These are phyloP conservation scores for Vanderwaltozyma verrucispora DNA, from an alignment of 805 yeast genomes.

Conservation along the genomic window DNA sequence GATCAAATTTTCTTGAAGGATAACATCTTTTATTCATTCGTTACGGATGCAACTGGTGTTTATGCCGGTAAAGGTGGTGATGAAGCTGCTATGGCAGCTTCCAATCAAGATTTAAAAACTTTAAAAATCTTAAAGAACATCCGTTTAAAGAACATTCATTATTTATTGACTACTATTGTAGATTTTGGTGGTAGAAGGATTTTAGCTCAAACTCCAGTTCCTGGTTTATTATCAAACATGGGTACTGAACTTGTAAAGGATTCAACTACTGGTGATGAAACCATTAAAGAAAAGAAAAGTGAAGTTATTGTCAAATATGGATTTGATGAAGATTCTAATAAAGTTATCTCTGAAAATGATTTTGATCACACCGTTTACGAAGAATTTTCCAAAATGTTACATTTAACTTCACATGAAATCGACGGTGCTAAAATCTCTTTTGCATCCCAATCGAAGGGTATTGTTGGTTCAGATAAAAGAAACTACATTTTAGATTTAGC, in stretches of 20 bases:
- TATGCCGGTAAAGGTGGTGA: slow-evolving; percentile 65
- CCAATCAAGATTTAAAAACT: slow-evolving; percentile 68
- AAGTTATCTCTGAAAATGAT: slow-evolving; percentile 39
- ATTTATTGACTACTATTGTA: slow-evolving; percentile 72
- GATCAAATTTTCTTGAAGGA: slow-evolving; percentile 65
- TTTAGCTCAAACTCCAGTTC: slow-evolving; percentile 91
- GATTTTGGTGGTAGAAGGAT: slow-evolving; percentile 86
- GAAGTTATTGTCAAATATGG: slow-evolving; percentile 63
- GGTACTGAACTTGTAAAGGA: slow-evolving; percentile 32
- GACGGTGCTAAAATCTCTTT: slow-evolving; percentile 42
- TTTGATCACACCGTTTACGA: slow-evolving; percentile 48
- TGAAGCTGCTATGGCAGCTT: slow-evolving; percentile 75
- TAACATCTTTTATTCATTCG: slow-evolving; percentile 80
- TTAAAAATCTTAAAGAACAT: slow-evolving; percentile 57
- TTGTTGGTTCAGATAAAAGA: slow-evolving; percentile 76
- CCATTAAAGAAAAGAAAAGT: slow-evolving; percentile 27
- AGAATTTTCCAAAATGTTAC: slow-evolving; percentile 60
- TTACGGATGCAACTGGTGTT: slow-evolving; percentile 48
- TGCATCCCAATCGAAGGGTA: slow-evolving; percentile 76
- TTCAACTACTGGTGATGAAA: slow-evolving; percentile 33
- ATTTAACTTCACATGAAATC: slow-evolving; percentile 59
- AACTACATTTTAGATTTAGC: slow-evolving; percentile 75
- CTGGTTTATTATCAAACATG: slow-evolving; percentile 48
- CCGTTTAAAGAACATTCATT: slow-evolving; percentile 53
- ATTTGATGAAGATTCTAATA: slow-evolving; percentile 46